These are phyloP conservation scores for Colletotrichum sojae DNA, from an alignment of 2,329 filamentous ascomycete genomes.

Conservation along the genomic window DNA sequence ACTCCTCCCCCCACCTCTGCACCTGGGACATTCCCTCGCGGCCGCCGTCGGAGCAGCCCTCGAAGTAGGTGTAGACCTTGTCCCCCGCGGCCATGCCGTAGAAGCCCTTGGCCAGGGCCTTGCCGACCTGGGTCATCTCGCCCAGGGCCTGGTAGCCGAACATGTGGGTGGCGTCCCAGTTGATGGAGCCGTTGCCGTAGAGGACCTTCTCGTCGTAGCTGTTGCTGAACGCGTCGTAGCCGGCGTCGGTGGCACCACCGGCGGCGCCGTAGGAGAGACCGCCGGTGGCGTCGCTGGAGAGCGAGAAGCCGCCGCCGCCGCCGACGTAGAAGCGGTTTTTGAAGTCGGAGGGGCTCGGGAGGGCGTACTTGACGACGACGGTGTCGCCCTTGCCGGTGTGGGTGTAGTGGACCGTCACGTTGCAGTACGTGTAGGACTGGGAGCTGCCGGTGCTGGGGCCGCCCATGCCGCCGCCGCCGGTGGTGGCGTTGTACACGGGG, in stretches of 20 bases:
- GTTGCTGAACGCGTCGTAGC: slow-evolving; percentile 62
- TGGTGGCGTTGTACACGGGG: slow-evolving; percentile 40
- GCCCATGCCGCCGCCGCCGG: slow-evolving; percentile 46
- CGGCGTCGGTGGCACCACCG: slow-evolving; percentile 63
- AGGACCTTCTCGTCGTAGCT: slow-evolving; percentile 54
- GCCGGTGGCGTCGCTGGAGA: slow-evolving; percentile 49
- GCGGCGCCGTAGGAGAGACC: slow-evolving; percentile 62
- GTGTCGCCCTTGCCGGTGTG: slow-evolving; percentile 55
- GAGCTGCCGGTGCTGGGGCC: slow-evolving; percentile 49
- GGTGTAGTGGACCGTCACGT: slow-evolving; percentile 61
- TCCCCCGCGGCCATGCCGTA: slow-evolving; percentile 55
- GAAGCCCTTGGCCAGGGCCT: slow-evolving; percentile 61
- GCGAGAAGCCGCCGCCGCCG: slow-evolving; percentile 61
- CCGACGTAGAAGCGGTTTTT: slow-evolving; percentile 60
- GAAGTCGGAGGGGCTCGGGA: slow-evolving; percentile 58
- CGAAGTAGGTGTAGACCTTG: slow-evolving; percentile 66
- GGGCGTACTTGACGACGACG: slow-evolving; percentile 56
- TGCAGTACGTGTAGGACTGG: slow-evolving; percentile 57
- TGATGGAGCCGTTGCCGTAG: slow-evolving; percentile 48
- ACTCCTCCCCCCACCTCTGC: slow-evolving; percentile 56
- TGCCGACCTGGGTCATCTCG: slow-evolving; percentile 54
- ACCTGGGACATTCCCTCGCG: slow-evolving; percentile 64
- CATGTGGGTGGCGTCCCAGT: slow-evolving; percentile 30
- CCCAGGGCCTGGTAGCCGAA: slow-evolving; percentile 32
- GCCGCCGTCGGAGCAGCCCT: slow-evolving; percentile 63